These are phyloP conservation scores for Halenospora varia DNA, from an alignment of 495 filamentous ascomycete genomes.

Conservation along the genomic window DNA sequence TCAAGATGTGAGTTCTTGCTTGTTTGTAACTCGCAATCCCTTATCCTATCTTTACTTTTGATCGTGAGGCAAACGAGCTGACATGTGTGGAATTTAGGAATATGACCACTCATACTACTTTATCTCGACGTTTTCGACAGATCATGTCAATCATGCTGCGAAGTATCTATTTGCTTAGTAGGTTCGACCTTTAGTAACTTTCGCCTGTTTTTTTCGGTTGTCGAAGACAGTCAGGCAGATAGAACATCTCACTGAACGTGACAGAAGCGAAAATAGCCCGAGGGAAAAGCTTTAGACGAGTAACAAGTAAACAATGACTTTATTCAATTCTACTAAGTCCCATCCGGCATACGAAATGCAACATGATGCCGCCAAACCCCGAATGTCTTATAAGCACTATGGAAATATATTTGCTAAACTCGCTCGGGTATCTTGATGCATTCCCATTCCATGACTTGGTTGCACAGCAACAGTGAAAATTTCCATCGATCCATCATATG, in stretches of 20 bases:
- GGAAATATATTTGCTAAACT: background rate
- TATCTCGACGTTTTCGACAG: slow-evolving; percentile 81
- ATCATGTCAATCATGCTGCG: slow-evolving; percentile 88
- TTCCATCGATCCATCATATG: slow-evolving; percentile 5
- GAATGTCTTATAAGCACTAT: background rate
- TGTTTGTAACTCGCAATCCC: too few relatives aligned
- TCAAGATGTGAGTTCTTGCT: slow-evolving; percentile 61
- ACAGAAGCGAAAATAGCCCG: slow-evolving; percentile 18
- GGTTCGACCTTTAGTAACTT: too few relatives aligned
- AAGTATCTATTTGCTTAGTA: slow-evolving; percentile 58
- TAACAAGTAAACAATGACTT: slow-evolving; percentile 4
- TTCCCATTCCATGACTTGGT: slow-evolving; percentile 3
- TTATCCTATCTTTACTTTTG: too few relatives aligned
- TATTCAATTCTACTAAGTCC: background rate
- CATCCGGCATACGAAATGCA: background rate
- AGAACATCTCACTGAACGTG: slow-evolving; percentile 7
- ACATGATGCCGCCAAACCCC: background rate
- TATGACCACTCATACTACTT: slow-evolving; percentile 98
- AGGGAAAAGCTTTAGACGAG: slow-evolving; percentile 21
- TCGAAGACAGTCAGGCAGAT: background rate
- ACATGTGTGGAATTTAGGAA: slow-evolving; percentile 38
- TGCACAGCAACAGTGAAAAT: slow-evolving; percentile 17
- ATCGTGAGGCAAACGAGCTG: too few relatives aligned
- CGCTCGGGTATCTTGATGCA: slow-evolving; percentile 16
- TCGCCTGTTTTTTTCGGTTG: background rate